phyloP scores from a whole-genome alignment of 2,329 filamentous ascomycete species.

The Cercospora canescens region DNA sequence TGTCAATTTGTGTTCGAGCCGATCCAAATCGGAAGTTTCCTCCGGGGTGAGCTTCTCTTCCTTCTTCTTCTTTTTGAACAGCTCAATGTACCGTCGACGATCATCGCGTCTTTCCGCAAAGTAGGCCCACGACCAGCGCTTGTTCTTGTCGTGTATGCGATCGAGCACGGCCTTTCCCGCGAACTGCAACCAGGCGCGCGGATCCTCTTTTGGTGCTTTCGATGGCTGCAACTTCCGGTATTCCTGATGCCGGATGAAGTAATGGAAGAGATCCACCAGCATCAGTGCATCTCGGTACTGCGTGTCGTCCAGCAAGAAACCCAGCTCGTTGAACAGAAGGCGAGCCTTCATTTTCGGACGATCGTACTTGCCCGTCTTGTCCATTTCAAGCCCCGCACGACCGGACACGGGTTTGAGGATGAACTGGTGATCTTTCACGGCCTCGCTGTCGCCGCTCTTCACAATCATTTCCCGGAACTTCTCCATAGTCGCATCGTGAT shows the following conservation, averaged over 20 bases:
- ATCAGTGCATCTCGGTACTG: conserved; percentile 97
- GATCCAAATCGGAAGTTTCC: conserved; percentile 71
- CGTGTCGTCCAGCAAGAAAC: conserved; percentile 93
- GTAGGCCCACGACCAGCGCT: conserved; percentile 93
- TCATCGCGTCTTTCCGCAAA: conserved; percentile 92
- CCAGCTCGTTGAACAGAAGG: conserved; percentile 93
- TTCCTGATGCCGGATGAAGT: conserved; percentile 95
- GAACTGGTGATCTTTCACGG: conserved; percentile 72
- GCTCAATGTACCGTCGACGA: conserved; percentile 80
- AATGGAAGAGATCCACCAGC: conserved; percentile 98
- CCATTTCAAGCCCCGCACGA: conserved; percentile 88
- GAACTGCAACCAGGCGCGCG: conserved; percentile 88
- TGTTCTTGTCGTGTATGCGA: conserved; percentile 94
- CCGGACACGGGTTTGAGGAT: conserved; percentile 95
- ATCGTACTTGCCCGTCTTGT: conserved; percentile 82
- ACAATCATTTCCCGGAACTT: conserved; percentile 79
- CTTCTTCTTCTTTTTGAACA: conserved; percentile 90
- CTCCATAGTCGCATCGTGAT: conserved; percentile 74
- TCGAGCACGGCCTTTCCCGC: conserved; percentile 84
- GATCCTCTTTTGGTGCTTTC: conserved; percentile 81
- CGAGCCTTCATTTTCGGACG: conserved; percentile 86
- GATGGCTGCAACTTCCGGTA: conserved; percentile 93
- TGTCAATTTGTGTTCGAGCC: conserved; percentile 80
- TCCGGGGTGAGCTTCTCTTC: conserved; percentile 66
- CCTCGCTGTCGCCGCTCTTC: conserved; percentile 59